Conservation (phyloP, 176 grass and related monocot genomes). For the Paspalum notatum region DNA sequence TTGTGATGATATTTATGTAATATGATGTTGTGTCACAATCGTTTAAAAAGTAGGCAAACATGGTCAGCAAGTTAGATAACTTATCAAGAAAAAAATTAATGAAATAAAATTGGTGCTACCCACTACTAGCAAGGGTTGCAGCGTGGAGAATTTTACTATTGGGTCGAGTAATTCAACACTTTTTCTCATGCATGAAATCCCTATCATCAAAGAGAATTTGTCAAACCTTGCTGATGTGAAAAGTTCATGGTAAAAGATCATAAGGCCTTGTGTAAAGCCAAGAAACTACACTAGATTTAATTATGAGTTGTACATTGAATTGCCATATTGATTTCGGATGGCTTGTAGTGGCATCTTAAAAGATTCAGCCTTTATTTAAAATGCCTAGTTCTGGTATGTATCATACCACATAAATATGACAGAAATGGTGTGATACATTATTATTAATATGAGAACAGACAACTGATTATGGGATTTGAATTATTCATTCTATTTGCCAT, state of each 20-base stretch:
- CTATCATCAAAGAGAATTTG: neutral
- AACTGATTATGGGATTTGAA: neutral
- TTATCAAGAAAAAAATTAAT: neutral
- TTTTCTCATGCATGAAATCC: neutral
- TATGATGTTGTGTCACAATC: neutral
- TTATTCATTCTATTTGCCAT: neutral
- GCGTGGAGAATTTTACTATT: neutral
- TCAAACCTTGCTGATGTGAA: neutral
- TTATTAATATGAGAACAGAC: neutral
- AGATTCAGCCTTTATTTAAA: neutral
- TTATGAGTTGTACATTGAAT: neutral
- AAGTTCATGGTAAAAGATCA: conserved; percentile 4
- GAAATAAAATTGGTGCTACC: neutral
- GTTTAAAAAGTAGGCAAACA: neutral
- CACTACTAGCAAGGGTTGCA: neutral
- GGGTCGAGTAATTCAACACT: neutral
- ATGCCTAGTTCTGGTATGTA: neutral
- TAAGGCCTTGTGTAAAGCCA: neutral
- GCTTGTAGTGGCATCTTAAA: neutral
- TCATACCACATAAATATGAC: neutral
- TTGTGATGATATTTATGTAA: neutral
- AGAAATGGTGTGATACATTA: neutral
- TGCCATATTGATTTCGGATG: neutral
- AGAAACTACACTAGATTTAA: conserved; percentile 2
- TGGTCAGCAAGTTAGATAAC: neutral